Evolutionary conservation across 2,329 filamentous ascomycete species (phyloP).

Genomic region (Alternaria hordeiaustralica): DNA sequence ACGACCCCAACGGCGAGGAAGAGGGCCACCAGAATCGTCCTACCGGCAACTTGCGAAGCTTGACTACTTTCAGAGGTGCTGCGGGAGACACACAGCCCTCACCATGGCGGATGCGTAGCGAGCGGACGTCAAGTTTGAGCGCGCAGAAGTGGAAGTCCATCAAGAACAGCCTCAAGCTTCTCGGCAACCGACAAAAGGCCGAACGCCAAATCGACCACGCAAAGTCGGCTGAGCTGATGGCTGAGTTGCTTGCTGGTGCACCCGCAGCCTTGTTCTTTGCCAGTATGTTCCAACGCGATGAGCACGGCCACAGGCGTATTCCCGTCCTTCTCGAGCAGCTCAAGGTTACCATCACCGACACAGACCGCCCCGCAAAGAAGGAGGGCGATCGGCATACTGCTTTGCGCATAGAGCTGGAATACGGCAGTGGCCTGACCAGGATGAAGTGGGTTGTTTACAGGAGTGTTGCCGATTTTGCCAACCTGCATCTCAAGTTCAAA

Average conservation of each 20-base stretch:
- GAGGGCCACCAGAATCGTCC: constrained; percentile 49
- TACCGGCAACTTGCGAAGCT: constrained; percentile 51
- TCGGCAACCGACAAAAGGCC: constrained; percentile 78
- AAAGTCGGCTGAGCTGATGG: constrained; percentile 96
- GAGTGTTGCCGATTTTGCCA: constrained; percentile 86
- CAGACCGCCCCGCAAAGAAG: constrained; percentile 55
- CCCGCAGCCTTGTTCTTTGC: constrained; percentile 93
- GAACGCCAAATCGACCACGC: constrained; percentile 87
- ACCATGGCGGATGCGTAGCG: constrained; percentile 53
- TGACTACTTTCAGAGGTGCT: constrained; percentile 54
- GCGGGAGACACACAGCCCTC: constrained; percentile 50
- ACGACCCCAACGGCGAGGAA: constrained; percentile 42
- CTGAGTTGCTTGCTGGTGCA: constrained; percentile 88
- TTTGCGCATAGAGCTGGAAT: constrained; percentile 92
- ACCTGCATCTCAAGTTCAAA: constrained; percentile 93
- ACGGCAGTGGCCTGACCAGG: constrained; percentile 90
- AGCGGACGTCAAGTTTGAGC: constrained; percentile 56
- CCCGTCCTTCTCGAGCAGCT: constrained; percentile 94
- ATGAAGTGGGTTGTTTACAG: constrained; percentile 97
- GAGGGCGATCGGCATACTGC: constrained; percentile 73
- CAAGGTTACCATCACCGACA: constrained; percentile 85
- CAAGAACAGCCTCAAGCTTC: constrained; percentile 84
- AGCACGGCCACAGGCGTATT: constrained; percentile 93
- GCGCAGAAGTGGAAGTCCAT: constrained; percentile 91
- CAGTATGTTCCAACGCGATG: constrained; percentile 97